Conservation (phyloP, 441 rosid genomes). For the Pelargonium citronellum region DNA sequence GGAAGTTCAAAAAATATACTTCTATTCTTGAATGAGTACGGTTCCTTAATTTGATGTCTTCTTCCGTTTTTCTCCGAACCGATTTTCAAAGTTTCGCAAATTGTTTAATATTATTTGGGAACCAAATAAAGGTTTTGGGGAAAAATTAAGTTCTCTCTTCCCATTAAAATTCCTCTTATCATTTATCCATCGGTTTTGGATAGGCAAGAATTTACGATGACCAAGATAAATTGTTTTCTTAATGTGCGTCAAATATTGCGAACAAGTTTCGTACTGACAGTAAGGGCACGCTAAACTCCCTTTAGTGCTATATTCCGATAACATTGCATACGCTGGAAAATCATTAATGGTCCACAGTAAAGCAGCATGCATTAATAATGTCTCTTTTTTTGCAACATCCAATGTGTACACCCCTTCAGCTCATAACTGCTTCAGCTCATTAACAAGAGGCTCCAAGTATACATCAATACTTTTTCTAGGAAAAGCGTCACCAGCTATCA, state of each 20-base stretch:
- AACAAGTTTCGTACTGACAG: neutral
- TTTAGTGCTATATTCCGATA: slow-evolving; percentile 16
- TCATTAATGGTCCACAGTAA: slow-evolving; percentile 17
- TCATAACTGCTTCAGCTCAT: slow-evolving; percentile 14
- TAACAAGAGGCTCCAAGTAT: slow-evolving; percentile 1
- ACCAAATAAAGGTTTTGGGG: neutral
- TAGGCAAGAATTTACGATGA: neutral
- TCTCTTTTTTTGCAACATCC: neutral
- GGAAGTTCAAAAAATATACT: slow-evolving; percentile 11
- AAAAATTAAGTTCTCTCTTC: neutral
- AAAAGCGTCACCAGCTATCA: neutral
- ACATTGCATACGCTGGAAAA: slow-evolving; percentile 6
- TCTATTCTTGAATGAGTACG: neutral
- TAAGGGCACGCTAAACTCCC: slow-evolving; percentile 5
- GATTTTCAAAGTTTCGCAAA: neutral
- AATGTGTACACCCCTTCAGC: neutral
- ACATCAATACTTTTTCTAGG: slow-evolving; percentile 7
- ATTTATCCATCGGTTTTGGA: neutral
- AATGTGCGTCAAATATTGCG: neutral
- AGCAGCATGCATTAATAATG: neutral
- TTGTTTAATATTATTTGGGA: neutral
- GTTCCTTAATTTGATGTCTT: no score
- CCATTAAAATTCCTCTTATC: slow-evolving; percentile 3
- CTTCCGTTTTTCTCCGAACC: neutral
- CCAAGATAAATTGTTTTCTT: slow-evolving; percentile 15